phyloP scores from a whole-genome alignment of 2,329 filamentous ascomycete genomes.

The Fusarium sterilihyphosum region DNA sequence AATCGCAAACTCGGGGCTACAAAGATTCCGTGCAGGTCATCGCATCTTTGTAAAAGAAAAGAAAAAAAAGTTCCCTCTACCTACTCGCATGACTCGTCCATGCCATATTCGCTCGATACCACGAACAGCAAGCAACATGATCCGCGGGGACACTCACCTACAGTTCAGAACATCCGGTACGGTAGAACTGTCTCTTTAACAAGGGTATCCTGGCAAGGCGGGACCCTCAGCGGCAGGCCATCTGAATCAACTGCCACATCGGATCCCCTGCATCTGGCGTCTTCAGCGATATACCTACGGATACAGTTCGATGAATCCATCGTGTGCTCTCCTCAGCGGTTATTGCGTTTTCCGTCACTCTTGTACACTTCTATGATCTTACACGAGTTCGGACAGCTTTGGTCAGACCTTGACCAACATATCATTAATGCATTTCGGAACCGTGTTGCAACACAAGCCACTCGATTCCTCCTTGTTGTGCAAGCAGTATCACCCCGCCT shows the following conservation, averaged over 20 bases:
- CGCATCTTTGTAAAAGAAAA: not conserved
- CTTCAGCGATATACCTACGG: not conserved
- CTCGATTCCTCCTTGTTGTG: not conserved
- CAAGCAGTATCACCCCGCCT: slow-evolving; percentile 19
- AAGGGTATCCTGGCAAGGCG: slow-evolving; percentile 33
- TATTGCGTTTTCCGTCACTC: slow-evolving; percentile 13
- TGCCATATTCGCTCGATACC: slow-evolving; percentile 5
- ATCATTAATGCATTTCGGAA: not conserved
- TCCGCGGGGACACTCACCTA: slow-evolving; percentile 30
- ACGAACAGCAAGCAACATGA: slow-evolving; percentile 9
- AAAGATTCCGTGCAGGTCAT: slow-evolving; percentile 26
- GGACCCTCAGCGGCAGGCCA: slow-evolving; percentile 34
- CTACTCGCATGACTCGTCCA: slow-evolving; percentile 23
- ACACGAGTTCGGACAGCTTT: not conserved
- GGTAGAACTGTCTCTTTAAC: slow-evolving; percentile 28
- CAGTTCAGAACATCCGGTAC: slow-evolving; percentile 30
- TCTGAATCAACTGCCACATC: slow-evolving; percentile 40
- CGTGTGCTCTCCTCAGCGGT: not conserved
- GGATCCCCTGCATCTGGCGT: slow-evolving; percentile 34
- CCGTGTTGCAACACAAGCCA: slow-evolving; percentile 3
- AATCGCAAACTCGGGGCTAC: slow-evolving; percentile 1
- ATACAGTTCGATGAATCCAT: not conserved
- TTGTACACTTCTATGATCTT: not conserved
- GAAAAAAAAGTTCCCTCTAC: not conserved
- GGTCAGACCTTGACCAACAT: not conserved